Evolutionary conservation across 83 land plant genomes (phyloP).

Genomic region (Picea abies): DNA sequence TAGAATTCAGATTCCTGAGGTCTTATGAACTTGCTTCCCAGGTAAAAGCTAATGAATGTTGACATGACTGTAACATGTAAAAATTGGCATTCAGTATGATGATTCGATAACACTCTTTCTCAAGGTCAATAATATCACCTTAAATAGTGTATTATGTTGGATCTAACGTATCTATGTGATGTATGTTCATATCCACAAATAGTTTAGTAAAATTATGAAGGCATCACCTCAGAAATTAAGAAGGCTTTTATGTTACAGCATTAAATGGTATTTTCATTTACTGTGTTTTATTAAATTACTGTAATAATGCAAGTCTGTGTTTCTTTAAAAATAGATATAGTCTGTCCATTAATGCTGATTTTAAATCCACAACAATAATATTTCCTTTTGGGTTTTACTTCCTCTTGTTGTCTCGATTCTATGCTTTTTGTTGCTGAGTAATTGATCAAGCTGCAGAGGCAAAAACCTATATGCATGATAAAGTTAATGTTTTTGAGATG

Average conservation of each 20-base stretch:
- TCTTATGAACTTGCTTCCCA: background rate
- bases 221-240: background rate
- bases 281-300: too few species aligned
- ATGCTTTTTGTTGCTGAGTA: background rate
- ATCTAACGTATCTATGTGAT: background rate
- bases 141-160: too few species aligned
- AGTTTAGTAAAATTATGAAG: background rate
- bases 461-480: background rate
- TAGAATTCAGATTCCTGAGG: background rate
- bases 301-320: too few species aligned
- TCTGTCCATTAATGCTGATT: background rate
- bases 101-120: background rate
- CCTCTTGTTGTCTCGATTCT: background rate
- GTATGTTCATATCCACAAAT: background rate
- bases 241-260: background rate
- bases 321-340: background rate
- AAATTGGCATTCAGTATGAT: background rate
- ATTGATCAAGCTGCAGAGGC: background rate
- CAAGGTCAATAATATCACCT: too few species aligned
- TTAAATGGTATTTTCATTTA: background rate
- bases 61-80: background rate
- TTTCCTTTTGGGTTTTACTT: background rate
- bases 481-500: background rate
- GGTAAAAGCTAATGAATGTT: background rate
- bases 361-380: background rate